These are phyloP conservation scores for Chlamydomonas eustigma DNA, from an alignment of 139 green algal species.

Conservation along the genomic window DNA sequence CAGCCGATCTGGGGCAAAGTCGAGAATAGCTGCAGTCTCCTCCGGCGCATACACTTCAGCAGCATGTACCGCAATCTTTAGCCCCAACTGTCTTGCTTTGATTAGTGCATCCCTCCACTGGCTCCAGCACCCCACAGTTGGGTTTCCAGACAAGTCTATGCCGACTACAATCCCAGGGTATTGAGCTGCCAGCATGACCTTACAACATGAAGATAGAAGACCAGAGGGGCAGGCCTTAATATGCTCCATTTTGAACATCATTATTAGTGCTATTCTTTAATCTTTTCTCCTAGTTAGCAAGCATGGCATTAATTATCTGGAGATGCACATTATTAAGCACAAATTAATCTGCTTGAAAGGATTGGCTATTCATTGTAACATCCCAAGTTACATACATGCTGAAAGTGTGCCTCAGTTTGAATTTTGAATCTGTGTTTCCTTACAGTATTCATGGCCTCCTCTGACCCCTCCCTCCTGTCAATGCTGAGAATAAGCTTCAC, in stretches of 20 bases:
- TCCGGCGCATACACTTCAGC: slow-evolving; percentile 55
- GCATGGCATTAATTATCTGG: no score
- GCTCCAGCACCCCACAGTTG: slow-evolving; percentile 49
- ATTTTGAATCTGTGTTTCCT: no score
- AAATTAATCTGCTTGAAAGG: no score
- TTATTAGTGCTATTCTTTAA: no score
- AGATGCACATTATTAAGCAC: no score
- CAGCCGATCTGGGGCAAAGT: slow-evolving; percentile 61
- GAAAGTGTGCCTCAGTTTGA: no score
- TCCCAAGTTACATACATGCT: no score
- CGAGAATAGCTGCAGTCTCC: slow-evolving; percentile 63
- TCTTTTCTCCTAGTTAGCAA: no score
- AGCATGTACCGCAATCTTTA: slow-evolving; percentile 68
- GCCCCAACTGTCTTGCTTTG: slow-evolving; percentile 41
- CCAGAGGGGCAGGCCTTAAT: no score
- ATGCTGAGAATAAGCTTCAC: slow-evolving; percentile 78
- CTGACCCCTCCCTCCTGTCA: slow-evolving; percentile 58
- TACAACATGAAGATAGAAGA: no score
- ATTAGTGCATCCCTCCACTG: slow-evolving; percentile 53
- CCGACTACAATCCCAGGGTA: slow-evolving; percentile 49
- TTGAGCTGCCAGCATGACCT: slow-evolving; percentile 47
- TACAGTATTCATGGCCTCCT: slow-evolving; percentile 60
- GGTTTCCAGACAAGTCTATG: slow-evolving; percentile 76
- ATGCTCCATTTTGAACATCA: no score
- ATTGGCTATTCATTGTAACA: no score